Conservation (phyloP, 192 early-diverging fungal species). For the Podila minutissima region DNA sequence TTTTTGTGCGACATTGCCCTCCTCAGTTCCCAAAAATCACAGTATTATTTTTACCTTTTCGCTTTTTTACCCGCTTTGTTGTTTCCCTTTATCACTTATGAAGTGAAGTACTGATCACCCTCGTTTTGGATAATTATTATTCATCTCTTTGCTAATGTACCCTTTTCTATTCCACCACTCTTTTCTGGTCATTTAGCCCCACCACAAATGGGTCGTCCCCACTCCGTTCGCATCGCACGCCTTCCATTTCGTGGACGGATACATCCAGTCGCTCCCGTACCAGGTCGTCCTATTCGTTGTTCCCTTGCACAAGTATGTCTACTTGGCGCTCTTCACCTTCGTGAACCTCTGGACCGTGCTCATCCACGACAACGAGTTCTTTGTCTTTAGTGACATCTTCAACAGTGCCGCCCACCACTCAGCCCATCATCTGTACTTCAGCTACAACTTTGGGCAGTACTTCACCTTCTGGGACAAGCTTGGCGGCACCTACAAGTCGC, state of each 20-base stretch:
- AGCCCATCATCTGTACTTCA: conserved; percentile 97
- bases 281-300: conserved; percentile 91
- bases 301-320: conserved; percentile 93
- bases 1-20: background rate
- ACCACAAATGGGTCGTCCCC: conserved; percentile 77
- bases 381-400: conserved; percentile 66
- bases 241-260: conserved; percentile 96
- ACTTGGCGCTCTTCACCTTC: conserved; percentile 83
- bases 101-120: too few species aligned
- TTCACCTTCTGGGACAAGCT: conserved; percentile 93
- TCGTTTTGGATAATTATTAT: too few species aligned
- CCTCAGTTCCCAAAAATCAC: background rate
- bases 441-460: conserved; percentile 99
- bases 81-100: too few species aligned
- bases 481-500: conserved; percentile 74
- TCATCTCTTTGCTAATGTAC: background rate
- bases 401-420: conserved; percentile 96
- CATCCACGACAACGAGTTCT: conserved; percentile 95
- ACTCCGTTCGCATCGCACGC: conserved; percentile 96
- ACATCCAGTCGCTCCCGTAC: conserved; percentile 93
- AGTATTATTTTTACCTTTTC: background rate
- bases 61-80: too few species aligned
- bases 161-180: background rate
- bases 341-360: conserved; percentile 97
- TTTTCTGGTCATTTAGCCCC: conserved; percentile 34